Conservation (phyloP, 2,329 filamentous ascomycete species). For the Paecilomyces sp. region DNA sequence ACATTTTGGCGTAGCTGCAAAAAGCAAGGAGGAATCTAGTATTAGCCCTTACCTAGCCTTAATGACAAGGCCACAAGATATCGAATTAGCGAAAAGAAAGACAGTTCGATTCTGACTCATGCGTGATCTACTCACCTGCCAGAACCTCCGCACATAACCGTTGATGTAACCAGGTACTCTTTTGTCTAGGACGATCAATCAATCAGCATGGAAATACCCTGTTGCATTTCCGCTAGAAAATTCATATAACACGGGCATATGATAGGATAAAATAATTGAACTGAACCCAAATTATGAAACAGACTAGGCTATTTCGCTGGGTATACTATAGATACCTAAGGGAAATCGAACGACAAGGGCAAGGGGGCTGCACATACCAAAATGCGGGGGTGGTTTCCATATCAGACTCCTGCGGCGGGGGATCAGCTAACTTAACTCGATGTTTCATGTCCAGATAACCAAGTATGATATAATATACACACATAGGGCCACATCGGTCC, state of each 20-base stretch:
- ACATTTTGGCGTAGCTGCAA: not conserved
- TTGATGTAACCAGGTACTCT: constrained; percentile 83
- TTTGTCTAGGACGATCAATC: constrained; percentile 51
- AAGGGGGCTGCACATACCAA: constrained; percentile 52
- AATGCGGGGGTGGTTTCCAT: constrained; percentile 96
- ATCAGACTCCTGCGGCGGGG: constrained; percentile 68
- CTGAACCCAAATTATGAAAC: not conserved
- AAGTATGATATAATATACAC: not conserved
- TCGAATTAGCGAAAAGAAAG: not conserved
- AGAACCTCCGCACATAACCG: constrained; percentile 91
- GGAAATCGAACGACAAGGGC: not conserved
- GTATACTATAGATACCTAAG: not conserved
- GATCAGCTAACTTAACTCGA: not conserved
- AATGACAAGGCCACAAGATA: not conserved
- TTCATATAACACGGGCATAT: not conserved
- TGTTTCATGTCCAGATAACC: not conserved
- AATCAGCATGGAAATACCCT: not conserved
- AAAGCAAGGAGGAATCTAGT: not conserved
- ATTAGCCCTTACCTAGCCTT: constrained; percentile 26
- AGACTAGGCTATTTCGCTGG: not conserved
- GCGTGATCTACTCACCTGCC: constrained; percentile 65
- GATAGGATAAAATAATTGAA: not conserved
- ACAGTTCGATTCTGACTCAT: not conserved
- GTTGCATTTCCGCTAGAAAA: not conserved
- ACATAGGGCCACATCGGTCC: too few relatives aligned